A percentile compares a stretch with the other conserved stretches of the same genome.
These are phyloP conservation scores for Datura wrightii DNA, from an alignment of 257 asterid species.

Conservation along the genomic window DNA sequence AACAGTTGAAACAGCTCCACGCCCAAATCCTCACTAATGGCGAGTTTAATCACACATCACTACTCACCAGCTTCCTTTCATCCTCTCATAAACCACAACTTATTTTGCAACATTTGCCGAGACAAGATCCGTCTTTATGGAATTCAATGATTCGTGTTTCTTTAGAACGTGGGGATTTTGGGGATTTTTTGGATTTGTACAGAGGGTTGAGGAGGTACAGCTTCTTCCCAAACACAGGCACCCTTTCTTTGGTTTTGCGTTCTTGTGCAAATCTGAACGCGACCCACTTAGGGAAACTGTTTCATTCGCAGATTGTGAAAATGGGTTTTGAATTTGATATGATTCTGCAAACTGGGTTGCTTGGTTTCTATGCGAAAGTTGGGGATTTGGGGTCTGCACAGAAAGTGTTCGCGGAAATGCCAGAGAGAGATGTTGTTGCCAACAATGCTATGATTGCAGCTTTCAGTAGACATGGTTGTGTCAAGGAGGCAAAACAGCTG, in stretches of 20 bases:
- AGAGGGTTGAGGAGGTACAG: not conserved
- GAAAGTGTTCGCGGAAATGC: not conserved
- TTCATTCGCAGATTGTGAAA: not conserved
- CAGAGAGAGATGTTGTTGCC: not conserved
- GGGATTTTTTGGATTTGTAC: not conserved
- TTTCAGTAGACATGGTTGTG: not conserved
- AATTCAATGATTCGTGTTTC: not conserved
- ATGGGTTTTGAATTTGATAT: conserved; percentile 1
- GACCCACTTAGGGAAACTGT: not conserved
- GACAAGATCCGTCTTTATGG: not conserved
- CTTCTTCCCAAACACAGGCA: not conserved
- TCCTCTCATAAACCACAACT: too few species aligned
- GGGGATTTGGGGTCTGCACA: not conserved
- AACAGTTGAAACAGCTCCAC: not conserved
- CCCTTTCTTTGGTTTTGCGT: not conserved
- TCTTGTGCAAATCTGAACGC: not conserved
- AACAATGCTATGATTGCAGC: conserved; percentile 8
- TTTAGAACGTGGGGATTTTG: not conserved
- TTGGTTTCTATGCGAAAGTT: not conserved
- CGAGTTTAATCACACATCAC: not conserved
- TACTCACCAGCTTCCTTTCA: not conserved
- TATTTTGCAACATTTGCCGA: not conserved
- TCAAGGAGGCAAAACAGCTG: not conserved
- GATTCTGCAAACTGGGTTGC: not conserved
- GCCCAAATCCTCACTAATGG: not conserved